phyloP scores from a whole-genome alignment of 2,329 filamentous ascomycete species.

The Talaromyces albobiverticillius region DNA sequence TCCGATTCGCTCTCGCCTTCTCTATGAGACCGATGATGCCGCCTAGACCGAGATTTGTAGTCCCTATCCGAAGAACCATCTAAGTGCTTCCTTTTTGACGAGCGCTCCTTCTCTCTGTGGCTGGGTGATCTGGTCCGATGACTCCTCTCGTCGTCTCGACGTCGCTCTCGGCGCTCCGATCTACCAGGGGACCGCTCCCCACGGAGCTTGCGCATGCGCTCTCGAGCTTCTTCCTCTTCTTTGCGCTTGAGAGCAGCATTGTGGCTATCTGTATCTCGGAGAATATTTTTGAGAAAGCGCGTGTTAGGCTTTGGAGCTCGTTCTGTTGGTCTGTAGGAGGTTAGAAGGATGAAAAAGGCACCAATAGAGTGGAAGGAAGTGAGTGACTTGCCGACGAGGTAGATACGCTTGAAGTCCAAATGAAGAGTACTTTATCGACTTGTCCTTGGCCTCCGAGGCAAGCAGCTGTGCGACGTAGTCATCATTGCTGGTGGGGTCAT shows the following conservation, averaged over 20 bases:
- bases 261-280: slow-evolving; percentile 82
- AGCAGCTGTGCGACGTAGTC: slow-evolving; percentile 74
- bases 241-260: slow-evolving; percentile 83
- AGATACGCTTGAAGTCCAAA: slow-evolving; percentile 69
- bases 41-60: slow-evolving; percentile 20
- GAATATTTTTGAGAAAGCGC: slow-evolving; percentile 80
- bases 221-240: slow-evolving; percentile 74
- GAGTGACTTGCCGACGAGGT: slow-evolving; percentile 48
- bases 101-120: slow-evolving; percentile 21
- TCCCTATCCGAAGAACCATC: slow-evolving; percentile 15
- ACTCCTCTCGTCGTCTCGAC: slow-evolving; percentile 22
- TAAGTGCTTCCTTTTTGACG: slow-evolving; percentile 27
- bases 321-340: slow-evolving; percentile 54
- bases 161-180: slow-evolving; percentile 25
- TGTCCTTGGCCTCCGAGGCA: slow-evolving; percentile 72
- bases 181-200: slow-evolving; percentile 41
- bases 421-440: slow-evolving; percentile 69
- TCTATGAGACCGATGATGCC: slow-evolving; percentile 16
- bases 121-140: slow-evolving; percentile 8
- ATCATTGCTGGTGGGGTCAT: slow-evolving; percentile 44
- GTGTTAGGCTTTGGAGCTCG: slow-evolving; percentile 85
- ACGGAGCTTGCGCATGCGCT: slow-evolving; percentile 62
- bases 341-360: slow-evolving; percentile 9
- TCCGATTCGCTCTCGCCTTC: slow-evolving; percentile 14
- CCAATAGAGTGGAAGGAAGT: slow-evolving; percentile 13